Percentiles rank a stretch among this genome's conserved stretches.
phyloP scores from a whole-genome alignment of 73 alveolate species.

The Paraurostyla sp. region DNA sequence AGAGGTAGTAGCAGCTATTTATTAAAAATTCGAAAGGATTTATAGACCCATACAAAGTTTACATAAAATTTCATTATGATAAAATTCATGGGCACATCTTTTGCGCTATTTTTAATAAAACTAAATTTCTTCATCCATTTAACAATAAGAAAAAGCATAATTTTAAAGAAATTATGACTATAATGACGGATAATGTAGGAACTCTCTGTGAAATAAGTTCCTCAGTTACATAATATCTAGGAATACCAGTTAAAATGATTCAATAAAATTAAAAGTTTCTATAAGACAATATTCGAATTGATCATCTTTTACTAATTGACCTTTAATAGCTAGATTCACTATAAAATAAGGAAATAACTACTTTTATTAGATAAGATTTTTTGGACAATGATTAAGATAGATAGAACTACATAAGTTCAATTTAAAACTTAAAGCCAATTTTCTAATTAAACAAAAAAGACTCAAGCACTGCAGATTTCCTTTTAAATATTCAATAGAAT shows the following conservation, averaged over 20 bases:
- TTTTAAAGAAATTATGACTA: not conserved
- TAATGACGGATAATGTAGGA: constrained; percentile 43
- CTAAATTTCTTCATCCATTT: constrained; percentile 32
- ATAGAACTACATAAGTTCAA: no score
- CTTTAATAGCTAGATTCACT: not conserved
- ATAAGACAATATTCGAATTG: constrained; percentile 21
- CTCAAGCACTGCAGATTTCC: no score
- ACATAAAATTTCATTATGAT: constrained; percentile 48
- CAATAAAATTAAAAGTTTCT: not conserved
- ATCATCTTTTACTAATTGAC: not conserved
- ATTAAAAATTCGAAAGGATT: constrained; percentile 32
- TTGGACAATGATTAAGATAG: no score
- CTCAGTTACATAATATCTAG: not conserved
- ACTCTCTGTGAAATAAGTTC: constrained; percentile 5
- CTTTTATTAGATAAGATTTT: not conserved
- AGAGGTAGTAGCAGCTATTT: not conserved
- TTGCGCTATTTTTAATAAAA: constrained; percentile 20
- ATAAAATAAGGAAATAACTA: not conserved
- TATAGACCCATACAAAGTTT: constrained; percentile 13
- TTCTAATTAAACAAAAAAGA: no score
- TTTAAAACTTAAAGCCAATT: no score
- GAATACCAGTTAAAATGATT: constrained; percentile 33
- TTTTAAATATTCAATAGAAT: no score
- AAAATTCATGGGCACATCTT: constrained; percentile 38
- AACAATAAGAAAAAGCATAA: constrained; percentile 25